These are phyloP conservation scores for Alternaria panax DNA, from an alignment of 2,329 filamentous ascomycete species.

Conservation along the genomic window DNA sequence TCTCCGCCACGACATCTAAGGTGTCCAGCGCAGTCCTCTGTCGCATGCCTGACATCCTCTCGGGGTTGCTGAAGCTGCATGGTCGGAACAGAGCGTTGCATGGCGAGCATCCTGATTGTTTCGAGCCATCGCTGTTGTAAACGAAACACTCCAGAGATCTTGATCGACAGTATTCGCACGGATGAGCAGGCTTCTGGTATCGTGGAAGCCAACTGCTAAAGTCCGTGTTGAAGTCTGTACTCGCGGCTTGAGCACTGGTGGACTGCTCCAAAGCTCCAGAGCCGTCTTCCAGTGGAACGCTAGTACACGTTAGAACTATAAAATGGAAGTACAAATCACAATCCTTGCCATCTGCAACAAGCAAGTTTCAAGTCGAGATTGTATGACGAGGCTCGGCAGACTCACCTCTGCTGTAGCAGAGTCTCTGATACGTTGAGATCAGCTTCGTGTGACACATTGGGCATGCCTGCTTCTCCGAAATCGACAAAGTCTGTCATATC, in stretches of 20 bases:
- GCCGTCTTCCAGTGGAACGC: slow-evolving; percentile 5
- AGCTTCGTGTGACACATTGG: slow-evolving; percentile 30
- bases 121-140: slow-evolving; percentile 48
- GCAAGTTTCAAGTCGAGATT: background rate
- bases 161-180: slow-evolving; percentile 59
- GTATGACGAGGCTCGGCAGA: background rate
- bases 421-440: slow-evolving; percentile 2
- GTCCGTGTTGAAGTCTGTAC: slow-evolving; percentile 49
- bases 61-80: slow-evolving; percentile 56
- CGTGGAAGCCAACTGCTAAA: slow-evolving; percentile 57
- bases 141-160: slow-evolving; percentile 58
- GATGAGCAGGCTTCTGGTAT: slow-evolving; percentile 54
- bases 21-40: slow-evolving; percentile 55
- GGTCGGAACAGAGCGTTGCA: slow-evolving; percentile 58
- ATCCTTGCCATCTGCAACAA: background rate
- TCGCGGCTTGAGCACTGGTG: slow-evolving; percentile 12
- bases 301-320: slow-evolving; percentile 15
- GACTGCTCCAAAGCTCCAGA: slow-evolving; percentile 13
- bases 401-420: slow-evolving; percentile 25
- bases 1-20: slow-evolving; percentile 56
- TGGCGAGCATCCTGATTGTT: slow-evolving; percentile 54
- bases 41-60: slow-evolving; percentile 38
- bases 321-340: background rate
- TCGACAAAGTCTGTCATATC: slow-evolving; percentile 51
- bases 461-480: slow-evolving; percentile 49